phyloP scores from a whole-genome alignment of 805 yeast species.

The Maudiozyma barnettii region DNA sequence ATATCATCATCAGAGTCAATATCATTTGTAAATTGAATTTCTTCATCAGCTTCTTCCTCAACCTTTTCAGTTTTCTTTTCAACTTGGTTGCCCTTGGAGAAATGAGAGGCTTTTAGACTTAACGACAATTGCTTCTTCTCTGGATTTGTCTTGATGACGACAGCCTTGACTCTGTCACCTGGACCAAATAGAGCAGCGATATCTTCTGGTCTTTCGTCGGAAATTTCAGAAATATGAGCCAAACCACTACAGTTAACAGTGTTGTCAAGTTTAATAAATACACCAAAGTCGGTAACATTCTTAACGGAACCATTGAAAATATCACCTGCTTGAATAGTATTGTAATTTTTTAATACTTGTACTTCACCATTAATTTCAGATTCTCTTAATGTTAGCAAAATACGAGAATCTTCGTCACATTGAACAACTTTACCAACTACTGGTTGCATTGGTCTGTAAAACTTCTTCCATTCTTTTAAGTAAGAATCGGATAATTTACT shows the following conservation, averaged over 20 bases:
- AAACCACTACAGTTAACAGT: slow-evolving; percentile 72
- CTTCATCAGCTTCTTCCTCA: slow-evolving; percentile 24
- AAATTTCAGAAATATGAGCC: slow-evolving; percentile 77
- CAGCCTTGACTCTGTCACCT: slow-evolving; percentile 87
- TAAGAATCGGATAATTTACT: slow-evolving; percentile 73
- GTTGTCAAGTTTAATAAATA: slow-evolving; percentile 71
- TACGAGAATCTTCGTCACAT: slow-evolving; percentile 51
- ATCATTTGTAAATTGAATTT: slow-evolving; percentile 18
- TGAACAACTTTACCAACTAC: slow-evolving; percentile 66
- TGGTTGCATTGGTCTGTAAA: slow-evolving; percentile 57
- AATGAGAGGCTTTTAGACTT: slow-evolving; percentile 93
- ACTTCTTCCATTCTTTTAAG: slow-evolving; percentile 81
- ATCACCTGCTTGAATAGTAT: slow-evolving; percentile 61
- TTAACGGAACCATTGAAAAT: slow-evolving; percentile 69
- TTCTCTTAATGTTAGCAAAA: slow-evolving; percentile 71
- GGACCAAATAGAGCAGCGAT: slow-evolving; percentile 61
- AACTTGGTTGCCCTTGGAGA: slow-evolving; percentile 27
- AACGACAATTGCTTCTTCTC: slow-evolving; percentile 70
- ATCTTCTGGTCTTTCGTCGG: slow-evolving; percentile 55
- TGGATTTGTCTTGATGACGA: slow-evolving; percentile 51
- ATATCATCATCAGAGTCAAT: slow-evolving; percentile 17
- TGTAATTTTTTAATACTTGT: slow-evolving; percentile 47
- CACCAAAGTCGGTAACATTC: slow-evolving; percentile 80
- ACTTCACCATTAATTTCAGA: slow-evolving; percentile 68
- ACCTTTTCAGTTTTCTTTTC: slow-evolving; percentile 19